Evolutionary conservation across 2,329 filamentous ascomycete genomes (phyloP), one percentile per base, ranked within the genome.

Genomic region (Epichloe gansuensis): DNA sequence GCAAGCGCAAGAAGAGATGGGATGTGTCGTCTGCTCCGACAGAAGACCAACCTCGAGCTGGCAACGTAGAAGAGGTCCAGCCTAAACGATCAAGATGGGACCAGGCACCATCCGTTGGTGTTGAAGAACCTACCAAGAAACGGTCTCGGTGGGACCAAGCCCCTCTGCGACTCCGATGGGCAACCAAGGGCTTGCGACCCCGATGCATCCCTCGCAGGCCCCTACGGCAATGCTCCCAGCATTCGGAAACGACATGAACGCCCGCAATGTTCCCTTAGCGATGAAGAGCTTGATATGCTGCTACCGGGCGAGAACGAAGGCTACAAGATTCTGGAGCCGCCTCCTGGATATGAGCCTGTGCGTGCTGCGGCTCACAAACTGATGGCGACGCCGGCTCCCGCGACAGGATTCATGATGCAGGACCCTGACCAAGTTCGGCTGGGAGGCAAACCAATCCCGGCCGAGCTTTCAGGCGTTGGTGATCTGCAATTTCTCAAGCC

Each of bases 401-500:
- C 86, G 25, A 81, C 80, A 43, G 93, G 93, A 2, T 98, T 97
- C 72, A 93, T 95, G 85, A 95, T 96, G 82, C 93, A 97, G 66
- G 90, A 98, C 60, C 88, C 90, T 8, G 90, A 94, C 60, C 90
- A 87, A 64, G 82, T 83, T 55, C 81, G 89, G 58, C 75, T 87
- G 48, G 81, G 91, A 64, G 89, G 90, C 59, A 95, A 94, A 71
- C 88, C 94, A 60, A 81, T 97, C 62, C 89, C 91, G 8, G 95
- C 89, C 4, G 91, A 97, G 65, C 96, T 98, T 39, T 91, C 93
- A 3, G 93, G 93, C 41, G 90, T 98, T 48, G 91, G 91, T 41
- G 93, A 98, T 67, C 73, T 98, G 50, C 91, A 96, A 60, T 98
- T 97, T 67, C 95, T 98, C 78, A 98, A 98, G 72, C 82, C 90